Evolutionary conservation across 2,329 filamentous ascomycete species (phyloP), one percentile per base, ranked within the genome.

Genomic region (Rhinocladiella similis): DNA sequence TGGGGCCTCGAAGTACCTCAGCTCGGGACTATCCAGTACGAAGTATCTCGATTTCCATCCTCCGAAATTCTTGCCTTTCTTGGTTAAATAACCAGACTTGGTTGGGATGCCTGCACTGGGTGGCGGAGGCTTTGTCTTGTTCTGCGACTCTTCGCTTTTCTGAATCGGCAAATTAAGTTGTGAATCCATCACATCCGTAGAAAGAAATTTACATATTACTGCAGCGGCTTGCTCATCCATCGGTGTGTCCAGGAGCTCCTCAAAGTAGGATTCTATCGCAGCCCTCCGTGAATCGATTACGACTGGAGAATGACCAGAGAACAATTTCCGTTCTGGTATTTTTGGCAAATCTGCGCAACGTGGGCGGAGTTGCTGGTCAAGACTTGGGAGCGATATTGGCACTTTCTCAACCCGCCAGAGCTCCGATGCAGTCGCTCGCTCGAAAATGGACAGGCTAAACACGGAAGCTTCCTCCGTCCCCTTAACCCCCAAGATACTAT

Each of bases 41-140:
- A 89, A 89, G 67, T 84, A 89, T 55, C 86, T 77, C 10, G 91
- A 92, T 74, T 99, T 99, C 94, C 94, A 99, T 47, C 94, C 94
- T 50, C 94, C 94, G 75, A 99, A 99, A 68, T 97, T 97, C 79
- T 99, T 99, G 47, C 94, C 94, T 65, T 90, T 85, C 77, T 99
- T 99, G 1, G 94, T 97, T 48, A 99, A 77, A 72, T 97, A 99
- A 7, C 94, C 94, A 68, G 87, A 92, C 68, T 90, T 91, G 57
- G 86, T 80, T 7, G 88, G 85, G 47, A 86, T 84, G 3, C 85
- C 84, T 65, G 87, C 84, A 5, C 85, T 83, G 3, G 77, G 72
- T 54, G 66, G n/a, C n/a, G n/a, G 63, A 36, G 72, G 65, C 19
- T 70, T 68, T 16, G 65, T 61, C 55, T 72, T 69, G 64, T 19